Percentiles rank a stretch among this genome's conserved stretches.
Evolutionary conservation across 495 filamentous ascomycete genomes (phyloP).

Genomic region (Penicillium paradoxum): DNA sequence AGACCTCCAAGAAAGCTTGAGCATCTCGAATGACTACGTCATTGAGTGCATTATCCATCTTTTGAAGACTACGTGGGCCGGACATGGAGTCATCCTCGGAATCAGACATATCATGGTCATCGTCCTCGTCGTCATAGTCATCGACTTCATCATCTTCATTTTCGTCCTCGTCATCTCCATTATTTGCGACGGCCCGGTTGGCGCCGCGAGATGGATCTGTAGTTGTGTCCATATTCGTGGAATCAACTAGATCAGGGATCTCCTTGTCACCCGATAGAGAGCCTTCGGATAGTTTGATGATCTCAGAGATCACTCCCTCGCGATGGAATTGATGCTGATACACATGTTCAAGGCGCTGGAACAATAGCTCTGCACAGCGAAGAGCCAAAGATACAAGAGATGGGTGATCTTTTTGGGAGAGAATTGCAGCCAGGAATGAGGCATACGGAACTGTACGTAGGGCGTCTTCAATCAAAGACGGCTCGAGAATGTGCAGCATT

Average conservation of each 20-base stretch:
- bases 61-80: constrained; percentile 37
- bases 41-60: constrained; percentile 58
- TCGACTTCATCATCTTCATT: constrained; percentile 50
- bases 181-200: not conserved
- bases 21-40: constrained; percentile 71
- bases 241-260: constrained; percentile 1
- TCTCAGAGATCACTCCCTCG: constrained; percentile 92
- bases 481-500: constrained; percentile 95
- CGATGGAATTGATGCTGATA: constrained; percentile 97
- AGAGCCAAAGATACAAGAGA: constrained; percentile 80
- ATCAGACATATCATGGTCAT: constrained; percentile 59
- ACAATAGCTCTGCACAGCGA: constrained; percentile 80
- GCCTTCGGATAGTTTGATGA: constrained; percentile 65
- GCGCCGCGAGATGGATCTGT: constrained; percentile 6
- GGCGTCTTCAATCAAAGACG: constrained; percentile 75
- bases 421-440: constrained; percentile 92
- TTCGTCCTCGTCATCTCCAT: constrained; percentile 33
- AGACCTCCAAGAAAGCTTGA: constrained; percentile 72
- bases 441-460: constrained; percentile 90
- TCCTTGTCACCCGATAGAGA: constrained; percentile 38
- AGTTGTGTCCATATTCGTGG: constrained; percentile 21
- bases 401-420: constrained; percentile 92
- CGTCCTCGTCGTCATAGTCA: constrained; percentile 55
- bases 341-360: constrained; percentile 75
- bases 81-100: constrained; percentile 61